Base-by-base conservation (phyloP, 176 grass and related monocot genomes). In the Raddia distichophylla region DNA sequence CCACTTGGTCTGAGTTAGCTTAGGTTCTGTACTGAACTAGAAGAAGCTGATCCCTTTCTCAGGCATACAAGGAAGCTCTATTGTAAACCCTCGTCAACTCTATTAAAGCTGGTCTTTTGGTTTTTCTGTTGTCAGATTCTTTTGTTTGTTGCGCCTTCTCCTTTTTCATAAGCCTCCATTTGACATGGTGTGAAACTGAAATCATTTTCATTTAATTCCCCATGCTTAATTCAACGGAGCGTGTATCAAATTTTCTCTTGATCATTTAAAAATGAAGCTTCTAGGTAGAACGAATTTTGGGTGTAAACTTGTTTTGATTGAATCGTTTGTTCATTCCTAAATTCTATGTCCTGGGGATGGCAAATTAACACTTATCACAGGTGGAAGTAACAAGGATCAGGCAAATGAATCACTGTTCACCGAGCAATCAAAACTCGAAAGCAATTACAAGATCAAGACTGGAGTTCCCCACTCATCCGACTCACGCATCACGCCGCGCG, bases 391-490 rank as follows among this genome's bases (percentile, higher is more conserved):
- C 53, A 62, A 40, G 37, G 4, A 40, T 40, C 4, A 40, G 37
- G 37, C 4, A 81, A 48, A 76, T 7, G 71, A 35, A 59, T 62
- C 19, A 72, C 5, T 27, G 59, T 40, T 40, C 1, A 27, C 27
- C 27, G 27, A 70, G 47, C 51, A 74, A 42, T 47, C 37, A 67
- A n/a, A 74, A 60, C 43, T 18, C 18, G 7, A 62, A 62, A 22
- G 43, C 35, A 80, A 81, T 81, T 69, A 76, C 87, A 75, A 17
- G 43, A 64, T 54, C 3, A 53, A 27, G 14, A 18, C 6, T 1
- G 37, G 37, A 40, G 37, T 40, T 46, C 45, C 13, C 35, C 22
- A 81, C 16, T 61, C 27, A 27, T 27, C 22, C 0, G 18, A 72
- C 22, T 73, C 35, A 32, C 56, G 32, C 14, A 47, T 33, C 35